Conservation (phyloP, 2,329 filamentous ascomycete species). For the Diaporthe sp. region DNA sequence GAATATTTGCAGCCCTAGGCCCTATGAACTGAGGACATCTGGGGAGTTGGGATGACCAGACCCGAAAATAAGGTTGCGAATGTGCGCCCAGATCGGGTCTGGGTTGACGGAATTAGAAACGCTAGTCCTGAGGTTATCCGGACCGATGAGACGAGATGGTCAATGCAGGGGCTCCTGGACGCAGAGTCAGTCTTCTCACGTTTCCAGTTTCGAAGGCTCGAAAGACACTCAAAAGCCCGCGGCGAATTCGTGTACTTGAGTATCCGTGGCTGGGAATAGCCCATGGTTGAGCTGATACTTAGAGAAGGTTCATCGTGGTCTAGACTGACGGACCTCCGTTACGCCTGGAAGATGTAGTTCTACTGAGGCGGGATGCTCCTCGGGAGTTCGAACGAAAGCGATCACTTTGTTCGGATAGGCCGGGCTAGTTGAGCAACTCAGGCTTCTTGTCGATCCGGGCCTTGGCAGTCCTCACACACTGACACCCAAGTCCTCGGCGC, state of each 20-base stretch:
- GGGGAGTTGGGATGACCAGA: not conserved
- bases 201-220: conserved; percentile 10
- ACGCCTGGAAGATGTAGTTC: not conserved
- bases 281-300: not conserved
- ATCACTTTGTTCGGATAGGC: not conserved
- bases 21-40: not conserved
- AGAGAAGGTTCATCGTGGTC: not conserved
- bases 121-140: conserved; percentile 2
- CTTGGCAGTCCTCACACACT: not conserved
- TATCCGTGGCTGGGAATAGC: not conserved
- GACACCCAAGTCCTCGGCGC: not conserved
- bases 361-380: not conserved
- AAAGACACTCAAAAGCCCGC: not conserved
- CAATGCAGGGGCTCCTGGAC: conserved; percentile 10
- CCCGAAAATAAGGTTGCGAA: not conserved
- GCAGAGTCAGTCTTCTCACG: conserved; percentile 22
- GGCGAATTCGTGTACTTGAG: not conserved
- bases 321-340: not conserved
- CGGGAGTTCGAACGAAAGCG: not conserved
- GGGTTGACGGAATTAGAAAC: not conserved
- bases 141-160: conserved; percentile 5
- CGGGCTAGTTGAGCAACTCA: conserved; percentile 1
- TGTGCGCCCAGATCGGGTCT: not conserved
- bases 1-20: not conserved
- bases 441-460: conserved; percentile 14